Conservation (phyloP, 306 rosid species). For the Luffa aegyptiaca region DNA sequence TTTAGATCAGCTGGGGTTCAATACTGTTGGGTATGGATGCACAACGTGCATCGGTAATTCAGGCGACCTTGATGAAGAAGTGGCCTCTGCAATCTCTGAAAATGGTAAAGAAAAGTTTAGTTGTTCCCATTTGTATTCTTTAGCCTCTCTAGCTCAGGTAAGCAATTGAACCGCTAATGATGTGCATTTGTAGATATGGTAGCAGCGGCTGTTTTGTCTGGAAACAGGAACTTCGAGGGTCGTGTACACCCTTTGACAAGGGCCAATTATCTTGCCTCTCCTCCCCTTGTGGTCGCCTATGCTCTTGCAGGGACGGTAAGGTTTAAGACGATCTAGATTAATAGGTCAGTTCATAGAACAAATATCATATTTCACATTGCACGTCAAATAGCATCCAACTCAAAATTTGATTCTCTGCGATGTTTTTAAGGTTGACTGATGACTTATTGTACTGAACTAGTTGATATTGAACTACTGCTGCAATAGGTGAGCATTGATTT, state of each 20-base stretch:
- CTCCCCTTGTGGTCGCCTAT: background rate
- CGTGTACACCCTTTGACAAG: background rate
- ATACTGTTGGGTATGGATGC: slow-evolving; percentile 92
- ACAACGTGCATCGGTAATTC: slow-evolving; percentile 96
- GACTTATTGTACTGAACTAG: background rate
- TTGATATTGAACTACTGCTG: slow-evolving; percentile 12
- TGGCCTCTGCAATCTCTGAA: slow-evolving; percentile 71
- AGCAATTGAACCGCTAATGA: background rate
- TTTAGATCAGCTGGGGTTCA: slow-evolving; percentile 75
- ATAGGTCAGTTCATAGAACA: background rate
- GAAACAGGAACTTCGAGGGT: background rate
- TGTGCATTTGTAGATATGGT: background rate
- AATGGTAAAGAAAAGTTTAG: slow-evolving; percentile 30
- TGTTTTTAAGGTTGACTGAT: background rate
- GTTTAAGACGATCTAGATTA: background rate
- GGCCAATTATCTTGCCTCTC: background rate
- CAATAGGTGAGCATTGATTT: slow-evolving; percentile 81
- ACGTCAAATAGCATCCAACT: background rate
- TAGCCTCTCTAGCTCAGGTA: background rate
- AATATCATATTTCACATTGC: background rate
- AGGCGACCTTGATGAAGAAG: slow-evolving; percentile 72
- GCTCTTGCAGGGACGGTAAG: background rate
- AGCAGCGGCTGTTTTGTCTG: background rate
- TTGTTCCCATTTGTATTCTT: background rate
- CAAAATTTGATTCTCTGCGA: background rate